Percentiles rank a stretch among this genome's conserved stretches.
These are phyloP conservation scores for Moesziomyces antarcticus DNA, from an alignment of 1,284 basidiomycete species.

Conservation along the genomic window DNA sequence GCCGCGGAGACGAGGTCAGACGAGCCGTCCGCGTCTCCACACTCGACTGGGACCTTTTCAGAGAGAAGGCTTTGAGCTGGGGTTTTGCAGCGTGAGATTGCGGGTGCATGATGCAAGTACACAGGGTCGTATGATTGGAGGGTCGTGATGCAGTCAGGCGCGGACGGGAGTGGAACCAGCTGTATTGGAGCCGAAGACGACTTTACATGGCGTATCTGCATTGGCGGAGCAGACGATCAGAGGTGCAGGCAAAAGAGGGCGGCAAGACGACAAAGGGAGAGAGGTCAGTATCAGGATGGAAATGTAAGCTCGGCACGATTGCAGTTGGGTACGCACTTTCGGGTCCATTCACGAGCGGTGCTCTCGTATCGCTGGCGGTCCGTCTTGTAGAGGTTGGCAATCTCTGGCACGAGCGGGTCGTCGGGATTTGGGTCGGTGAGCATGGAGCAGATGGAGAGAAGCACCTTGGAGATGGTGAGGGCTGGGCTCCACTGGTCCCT, in stretches of 20 bases:
- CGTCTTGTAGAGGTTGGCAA: constrained; percentile 67
- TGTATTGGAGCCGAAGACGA: constrained; percentile 10
- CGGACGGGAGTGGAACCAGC: constrained; percentile 3
- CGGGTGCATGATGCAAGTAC: constrained; percentile 24
- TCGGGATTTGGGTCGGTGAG: constrained; percentile 68
- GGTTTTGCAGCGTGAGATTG: constrained; percentile 35
- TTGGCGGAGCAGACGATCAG: neutral
- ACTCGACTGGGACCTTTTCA: no score
- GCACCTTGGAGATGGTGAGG: constrained; percentile 90
- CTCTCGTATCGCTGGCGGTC: constrained; percentile 66
- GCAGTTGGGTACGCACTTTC: constrained; percentile 58
- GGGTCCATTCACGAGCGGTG: constrained; percentile 67
- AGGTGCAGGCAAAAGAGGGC: neutral
- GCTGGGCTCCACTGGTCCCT: constrained; percentile 85
- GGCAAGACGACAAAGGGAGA: neutral
- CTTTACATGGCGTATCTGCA: constrained; percentile 50
- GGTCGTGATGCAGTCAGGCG: constrained; percentile 29
- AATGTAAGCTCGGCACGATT: neutral
- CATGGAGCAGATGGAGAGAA: constrained; percentile 67
- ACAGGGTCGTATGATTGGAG: constrained; percentile 21
- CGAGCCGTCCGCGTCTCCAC: no score
- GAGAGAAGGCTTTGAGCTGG: neutral
- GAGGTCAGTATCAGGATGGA: constrained; percentile 1
- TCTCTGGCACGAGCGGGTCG: constrained; percentile 67
- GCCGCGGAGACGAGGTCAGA: no score